Percentiles rank a stretch among this genome's conserved stretches.
These are phyloP conservation scores for Penicillium crystallinum DNA, from an alignment of 495 filamentous ascomycete species.

Conservation along the genomic window DNA sequence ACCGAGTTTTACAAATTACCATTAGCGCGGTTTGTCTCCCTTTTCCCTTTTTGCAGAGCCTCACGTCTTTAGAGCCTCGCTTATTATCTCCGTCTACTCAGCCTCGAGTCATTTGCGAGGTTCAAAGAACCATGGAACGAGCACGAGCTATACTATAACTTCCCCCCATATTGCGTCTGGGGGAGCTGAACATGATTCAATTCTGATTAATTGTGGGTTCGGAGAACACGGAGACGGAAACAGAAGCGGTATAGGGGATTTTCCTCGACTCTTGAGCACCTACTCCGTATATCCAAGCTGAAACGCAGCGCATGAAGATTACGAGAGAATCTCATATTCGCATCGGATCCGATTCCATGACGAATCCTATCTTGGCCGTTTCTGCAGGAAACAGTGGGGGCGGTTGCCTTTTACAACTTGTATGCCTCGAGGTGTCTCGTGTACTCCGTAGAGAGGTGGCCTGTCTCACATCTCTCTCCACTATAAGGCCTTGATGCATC, in stretches of 20 bases:
- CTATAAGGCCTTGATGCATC: too few relatives aligned
- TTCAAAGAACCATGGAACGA: background rate
- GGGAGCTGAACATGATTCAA: background rate
- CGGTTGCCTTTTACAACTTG: too few relatives aligned
- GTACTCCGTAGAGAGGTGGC: too few relatives aligned
- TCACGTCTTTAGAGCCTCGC: background rate
- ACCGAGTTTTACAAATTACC: background rate
- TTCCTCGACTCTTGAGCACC: background rate
- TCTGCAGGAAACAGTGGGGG: too few relatives aligned
- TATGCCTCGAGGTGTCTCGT: too few relatives aligned
- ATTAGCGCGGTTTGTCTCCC: background rate
- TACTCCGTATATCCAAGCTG: background rate
- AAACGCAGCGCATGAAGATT: background rate
- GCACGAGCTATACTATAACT: background rate
- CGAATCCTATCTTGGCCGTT: background rate
- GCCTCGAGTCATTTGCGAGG: background rate
- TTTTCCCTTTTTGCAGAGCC: slow-evolving; percentile 1
- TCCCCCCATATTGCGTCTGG: background rate
- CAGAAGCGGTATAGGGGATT: background rate
- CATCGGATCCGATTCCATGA: background rate
- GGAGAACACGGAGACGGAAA: background rate
- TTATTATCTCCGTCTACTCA: background rate
- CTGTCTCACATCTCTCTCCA: too few relatives aligned
- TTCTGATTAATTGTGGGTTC: background rate
- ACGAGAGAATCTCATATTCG: background rate